Evolutionary conservation across 2,329 filamentous ascomycete genomes (phyloP), one percentile per base, ranked within the genome.

Genomic region (Fusarium drepaniforme): DNA sequence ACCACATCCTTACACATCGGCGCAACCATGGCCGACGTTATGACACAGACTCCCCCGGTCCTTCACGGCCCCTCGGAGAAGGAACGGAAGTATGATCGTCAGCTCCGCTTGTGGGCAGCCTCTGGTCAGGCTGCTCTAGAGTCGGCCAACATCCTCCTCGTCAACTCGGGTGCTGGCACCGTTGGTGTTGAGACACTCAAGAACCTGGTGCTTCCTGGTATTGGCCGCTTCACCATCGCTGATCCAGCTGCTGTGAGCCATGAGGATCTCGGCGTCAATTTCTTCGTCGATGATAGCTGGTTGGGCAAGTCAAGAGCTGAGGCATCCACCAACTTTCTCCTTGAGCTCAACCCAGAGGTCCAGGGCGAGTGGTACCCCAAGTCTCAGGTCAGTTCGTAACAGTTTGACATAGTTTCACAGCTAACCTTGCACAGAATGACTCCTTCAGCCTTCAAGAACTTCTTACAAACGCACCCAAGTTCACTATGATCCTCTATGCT

Each of bases 101-200:
- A 99, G 84, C 91, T 99, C 46, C 93, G 97, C 64, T 87, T 99
- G 16, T 99, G 97, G 97, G 97, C 96, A 72, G 95, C 96, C 49
- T 94, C 91, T 61, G 97, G 97, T 21, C 97, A 99, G 82, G 90
- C 93, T 76, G 96, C 96, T 18, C 88, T 99, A 3, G 97, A 99
- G 83, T 91, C 95, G 67, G 94, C 97, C 25, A 94, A 97, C 77
- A 92, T 99, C n/a, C 90, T 98, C 15, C 89, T 99, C 7, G 86
- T 99, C 71, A 98, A 98, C 83, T 94, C 93, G 1, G 93, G 95
- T 3, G 85, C 93, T n/a, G 96, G 96, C 12, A 94, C 95, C 3
- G 94, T 95, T 38, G 97, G 96, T 16, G 89, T 97, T 15, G 97
- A 99, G 84, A 92, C 96, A 0, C 89, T 99, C 72, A 99, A 99